A percentile compares a stretch with the other conserved stretches of the same genome.
These are phyloP conservation scores for Mucor sp. DNA, from an alignment of 371 early-diverging fungal genomes.

Conservation along the genomic window DNA sequence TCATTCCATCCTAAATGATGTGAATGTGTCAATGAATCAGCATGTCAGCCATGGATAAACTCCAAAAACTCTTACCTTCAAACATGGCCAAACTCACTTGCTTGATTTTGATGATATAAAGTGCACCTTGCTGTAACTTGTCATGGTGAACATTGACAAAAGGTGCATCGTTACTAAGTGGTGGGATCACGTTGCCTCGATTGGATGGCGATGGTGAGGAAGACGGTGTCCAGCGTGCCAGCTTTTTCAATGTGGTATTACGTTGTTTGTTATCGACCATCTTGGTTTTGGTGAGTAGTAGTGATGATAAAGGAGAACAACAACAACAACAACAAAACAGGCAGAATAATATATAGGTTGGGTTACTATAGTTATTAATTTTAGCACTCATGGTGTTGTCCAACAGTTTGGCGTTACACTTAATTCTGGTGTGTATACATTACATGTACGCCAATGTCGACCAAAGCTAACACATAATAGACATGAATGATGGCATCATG, in stretches of 20 bases:
- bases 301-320: background rate
- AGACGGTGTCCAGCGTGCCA: conserved; percentile 29
- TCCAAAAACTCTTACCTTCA: conserved; percentile 35
- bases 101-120: conserved; percentile 45
- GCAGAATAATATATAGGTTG: too few relatives aligned
- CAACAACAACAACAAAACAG: background rate
- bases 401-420: too few relatives aligned
- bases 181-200: background rate
- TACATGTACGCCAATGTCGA: too few relatives aligned
- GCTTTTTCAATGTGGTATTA: conserved; percentile 20
- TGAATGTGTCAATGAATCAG: background rate
- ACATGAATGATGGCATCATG: too few relatives aligned
- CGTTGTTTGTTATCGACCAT: conserved; percentile 23
- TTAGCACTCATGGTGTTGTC: too few relatives aligned
- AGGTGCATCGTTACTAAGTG: conserved; percentile 20
- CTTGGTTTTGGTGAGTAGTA: background rate
- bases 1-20: conserved; percentile 50
- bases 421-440: too few relatives aligned
- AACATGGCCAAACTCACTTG: conserved; percentile 45
- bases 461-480: too few relatives aligned
- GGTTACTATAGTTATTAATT: too few relatives aligned
- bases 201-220: background rate
- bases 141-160: conserved; percentile 37
- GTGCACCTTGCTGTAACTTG: conserved; percentile 39
- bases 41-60: background rate